Base-by-base conservation (phyloP, 2,329 filamentous ascomycete genomes). In the Clonostachys sp. region DNA sequence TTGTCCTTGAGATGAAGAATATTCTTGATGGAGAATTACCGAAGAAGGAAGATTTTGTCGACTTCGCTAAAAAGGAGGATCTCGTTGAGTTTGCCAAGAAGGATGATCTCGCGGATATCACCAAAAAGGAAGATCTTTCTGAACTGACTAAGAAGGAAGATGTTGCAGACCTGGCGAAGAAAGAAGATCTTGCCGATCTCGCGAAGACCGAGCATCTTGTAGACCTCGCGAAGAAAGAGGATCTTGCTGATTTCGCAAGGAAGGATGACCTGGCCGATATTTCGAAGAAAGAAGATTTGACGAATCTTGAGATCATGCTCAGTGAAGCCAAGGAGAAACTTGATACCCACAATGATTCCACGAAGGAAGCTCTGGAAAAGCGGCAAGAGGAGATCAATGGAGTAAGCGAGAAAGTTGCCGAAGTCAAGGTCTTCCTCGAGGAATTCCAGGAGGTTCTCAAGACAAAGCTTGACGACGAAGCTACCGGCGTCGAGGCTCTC, bases 1-100 rank as follows among this genome's bases (percentile, higher is more conserved):
- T 92, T 40, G 88, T 91, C 34, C 80, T 88, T n/a, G 91, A 96
- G 53, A 84, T 95, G 65, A 96, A 95, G 68, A 74, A 78, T 5
- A 81, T 86, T 30, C 74, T 96, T 9, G 86, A 91, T 41, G 47
- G 14, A n/a, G 17, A n/a, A n/a, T 5, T 39, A 7, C 36, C 36
- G 7, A 39, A 39, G 36, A 39, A 39, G 12, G 36, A 39, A n/a
- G 36, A 39, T 39, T 30, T 30, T 10, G 24, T 30, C 9, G 24
- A 30, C 24, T 38, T 30, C 24, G 39, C 41, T 43, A 41, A 45
- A 20, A 42, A 17, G 18, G 47, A 44, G 13, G 43, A 45, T 35
- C 33, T 48, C 13, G 87, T 90, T 41, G 83, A 87, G 47, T 78
- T 94, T 58, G 75, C 83, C 35, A 75, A 86, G 36, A 48, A 48